A percentile compares a stretch with the other conserved stretches of the same genome.
These are phyloP conservation scores for Starmera pachycereana DNA, from an alignment of 805 yeast species.

Conservation along the genomic window DNA sequence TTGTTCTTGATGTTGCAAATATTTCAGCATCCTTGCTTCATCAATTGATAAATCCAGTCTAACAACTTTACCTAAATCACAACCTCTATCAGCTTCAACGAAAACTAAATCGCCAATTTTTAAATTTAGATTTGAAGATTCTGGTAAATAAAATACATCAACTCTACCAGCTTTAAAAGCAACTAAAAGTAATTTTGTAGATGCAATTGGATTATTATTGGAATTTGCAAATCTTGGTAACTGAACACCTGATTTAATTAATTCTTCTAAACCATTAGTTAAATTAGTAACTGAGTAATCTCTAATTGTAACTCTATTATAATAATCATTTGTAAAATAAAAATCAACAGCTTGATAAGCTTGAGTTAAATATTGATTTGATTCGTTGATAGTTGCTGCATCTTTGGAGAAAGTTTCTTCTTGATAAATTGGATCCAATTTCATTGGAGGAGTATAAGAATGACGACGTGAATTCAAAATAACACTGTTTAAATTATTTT, in stretches of 20 bases:
- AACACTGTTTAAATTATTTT: neutral
- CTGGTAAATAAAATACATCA: conserved; percentile 64
- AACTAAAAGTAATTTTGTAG: conserved; percentile 42
- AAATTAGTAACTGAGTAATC: conserved; percentile 8
- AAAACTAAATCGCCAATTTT: conserved; percentile 58
- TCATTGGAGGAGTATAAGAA: conserved; percentile 1
- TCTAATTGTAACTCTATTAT: conserved; percentile 13
- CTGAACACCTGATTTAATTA: conserved; percentile 1
- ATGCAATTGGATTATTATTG: conserved; percentile 8
- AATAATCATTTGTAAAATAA: conserved; percentile 16
- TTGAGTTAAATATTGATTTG: conserved; percentile 7
- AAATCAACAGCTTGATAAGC: conserved; percentile 13
- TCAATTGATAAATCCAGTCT: conserved; percentile 55
- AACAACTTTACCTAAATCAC: conserved; percentile 67
- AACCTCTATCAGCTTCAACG: conserved; percentile 79
- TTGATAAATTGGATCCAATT: neutral
- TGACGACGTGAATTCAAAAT: conserved; percentile 1
- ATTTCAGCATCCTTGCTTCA: conserved; percentile 63
- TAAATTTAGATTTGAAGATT: conserved; percentile 22
- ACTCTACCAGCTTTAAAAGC: conserved; percentile 72
- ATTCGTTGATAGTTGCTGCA: conserved; percentile 6
- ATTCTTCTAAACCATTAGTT: neutral
- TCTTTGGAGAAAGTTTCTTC: neutral
- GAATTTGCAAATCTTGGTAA: conserved; percentile 1
- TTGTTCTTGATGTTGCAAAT: conserved; percentile 65